phyloP scores from a whole-genome alignment of 2,329 filamentous ascomycete species.

The Penicillium sp. region DNA sequence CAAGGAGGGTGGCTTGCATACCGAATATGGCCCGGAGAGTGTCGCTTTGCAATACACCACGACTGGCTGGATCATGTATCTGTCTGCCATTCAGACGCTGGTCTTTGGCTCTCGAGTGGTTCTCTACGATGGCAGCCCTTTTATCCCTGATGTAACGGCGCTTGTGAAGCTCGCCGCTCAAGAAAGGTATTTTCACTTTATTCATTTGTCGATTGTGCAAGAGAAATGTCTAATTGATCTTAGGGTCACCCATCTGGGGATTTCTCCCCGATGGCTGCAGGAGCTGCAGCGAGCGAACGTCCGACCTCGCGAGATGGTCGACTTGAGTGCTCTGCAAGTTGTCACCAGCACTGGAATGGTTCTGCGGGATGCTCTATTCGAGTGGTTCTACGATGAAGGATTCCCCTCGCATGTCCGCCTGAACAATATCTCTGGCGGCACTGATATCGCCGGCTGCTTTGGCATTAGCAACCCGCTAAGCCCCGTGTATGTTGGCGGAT shows the following conservation, averaged over 20 bases:
- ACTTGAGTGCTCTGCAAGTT: constrained; percentile 61
- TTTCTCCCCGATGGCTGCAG: constrained; percentile 74
- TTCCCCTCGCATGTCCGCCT: constrained; percentile 70
- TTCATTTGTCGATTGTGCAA: neutral
- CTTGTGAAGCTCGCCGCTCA: constrained; percentile 60
- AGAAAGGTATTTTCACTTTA: constrained; percentile 14
- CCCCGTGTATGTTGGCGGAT: constrained; percentile 63
- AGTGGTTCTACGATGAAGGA: constrained; percentile 74
- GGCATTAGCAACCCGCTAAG: constrained; percentile 62
- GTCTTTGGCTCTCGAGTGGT: constrained; percentile 63
- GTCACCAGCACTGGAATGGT: constrained; percentile 83
- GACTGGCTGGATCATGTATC: constrained; percentile 89
- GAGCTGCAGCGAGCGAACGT: constrained; percentile 69
- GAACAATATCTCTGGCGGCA: constrained; percentile 36
- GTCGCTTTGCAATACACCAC: constrained; percentile 63
- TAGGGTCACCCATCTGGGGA: constrained; percentile 70
- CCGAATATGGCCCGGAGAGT: constrained; percentile 44
- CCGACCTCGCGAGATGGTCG: constrained; percentile 60
- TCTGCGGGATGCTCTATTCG: constrained; percentile 71
- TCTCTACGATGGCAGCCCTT: constrained; percentile 83
- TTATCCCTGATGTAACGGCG: constrained; percentile 64
- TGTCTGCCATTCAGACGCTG: constrained; percentile 61
- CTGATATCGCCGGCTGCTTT: constrained; percentile 33
- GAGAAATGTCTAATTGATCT: constrained; percentile 51
- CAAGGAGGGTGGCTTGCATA: constrained; percentile 64